Percentiles rank a stretch among this genome's conserved stretches.
Conservation (phyloP, 139 green algal genomes). For the Limnomonas spitsbergensis region DNA sequence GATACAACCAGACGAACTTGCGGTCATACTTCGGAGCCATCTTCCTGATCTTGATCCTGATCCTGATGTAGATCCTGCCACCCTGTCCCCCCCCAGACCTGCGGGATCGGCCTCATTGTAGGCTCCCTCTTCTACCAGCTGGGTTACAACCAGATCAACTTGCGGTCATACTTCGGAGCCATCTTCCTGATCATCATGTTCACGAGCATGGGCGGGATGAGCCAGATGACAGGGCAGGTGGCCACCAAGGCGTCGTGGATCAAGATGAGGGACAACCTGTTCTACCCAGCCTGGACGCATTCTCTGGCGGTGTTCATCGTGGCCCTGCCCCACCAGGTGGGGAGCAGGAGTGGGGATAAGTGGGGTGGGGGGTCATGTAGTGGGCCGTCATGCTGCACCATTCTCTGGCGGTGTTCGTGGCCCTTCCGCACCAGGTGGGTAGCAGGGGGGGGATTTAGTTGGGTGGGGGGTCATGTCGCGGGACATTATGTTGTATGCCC, state of each 20-base stretch:
- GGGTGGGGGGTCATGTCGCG: no score
- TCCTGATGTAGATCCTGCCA: no score
- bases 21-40: slow-evolving; percentile 47
- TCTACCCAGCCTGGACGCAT: slow-evolving; percentile 23
- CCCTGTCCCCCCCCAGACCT: no score
- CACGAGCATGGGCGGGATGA: slow-evolving; percentile 48
- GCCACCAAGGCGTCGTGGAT: slow-evolving; percentile 15
- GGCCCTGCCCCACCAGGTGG: not conserved
- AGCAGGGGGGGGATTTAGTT: no score
- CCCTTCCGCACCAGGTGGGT: not conserved
- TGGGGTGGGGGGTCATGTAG: no score
- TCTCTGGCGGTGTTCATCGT: not conserved
- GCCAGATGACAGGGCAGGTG: slow-evolving; percentile 53
- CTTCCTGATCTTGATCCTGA: slow-evolving; percentile 60
- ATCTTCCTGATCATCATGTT: slow-evolving; percentile 59
- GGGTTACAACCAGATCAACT: slow-evolving; percentile 8
- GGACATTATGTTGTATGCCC: no score
- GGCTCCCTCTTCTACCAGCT: slow-evolving; percentile 48
- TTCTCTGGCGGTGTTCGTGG: not conserved
- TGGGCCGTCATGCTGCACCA: no score
- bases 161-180: slow-evolving; percentile 48
- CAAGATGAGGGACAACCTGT: slow-evolving; percentile 26
- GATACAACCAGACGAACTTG: slow-evolving; percentile 14
- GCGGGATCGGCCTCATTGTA: slow-evolving; percentile 51
- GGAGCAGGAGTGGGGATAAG: no score